Percentiles rank a stretch among this genome's conserved stretches.
Conservation (phyloP, 2,329 filamentous ascomycete species). For the Dactylellina parvicollis region DNA sequence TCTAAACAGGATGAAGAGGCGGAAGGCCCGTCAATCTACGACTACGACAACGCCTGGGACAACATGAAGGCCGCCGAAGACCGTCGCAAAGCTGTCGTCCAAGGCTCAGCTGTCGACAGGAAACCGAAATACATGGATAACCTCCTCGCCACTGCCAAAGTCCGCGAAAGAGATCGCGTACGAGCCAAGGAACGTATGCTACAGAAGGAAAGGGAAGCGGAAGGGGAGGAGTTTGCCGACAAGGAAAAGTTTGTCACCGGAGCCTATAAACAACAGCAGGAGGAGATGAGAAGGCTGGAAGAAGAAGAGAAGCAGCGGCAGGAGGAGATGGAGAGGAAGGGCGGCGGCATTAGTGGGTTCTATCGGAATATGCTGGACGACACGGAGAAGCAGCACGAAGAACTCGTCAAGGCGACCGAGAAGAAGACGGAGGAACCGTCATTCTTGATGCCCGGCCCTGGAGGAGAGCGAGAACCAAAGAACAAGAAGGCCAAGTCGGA, state of each 20-base stretch:
- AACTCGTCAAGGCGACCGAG: slow-evolving; percentile 74
- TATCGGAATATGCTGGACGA: slow-evolving; percentile 78
- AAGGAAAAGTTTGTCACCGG: slow-evolving; percentile 89
- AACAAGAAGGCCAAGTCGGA: slow-evolving; percentile 68
- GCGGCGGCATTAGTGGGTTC: slow-evolving; percentile 79
- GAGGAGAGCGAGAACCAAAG: slow-evolving; percentile 60
- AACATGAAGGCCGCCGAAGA: slow-evolving; percentile 71
- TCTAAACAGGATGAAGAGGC: slow-evolving; percentile 70
- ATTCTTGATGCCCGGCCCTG: slow-evolving; percentile 61
- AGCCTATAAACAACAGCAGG: slow-evolving; percentile 82
- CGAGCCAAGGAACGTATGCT: slow-evolving; percentile 84
- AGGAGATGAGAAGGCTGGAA: slow-evolving; percentile 75
- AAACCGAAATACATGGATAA: slow-evolving; percentile 82
- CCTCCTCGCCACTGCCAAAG: slow-evolving; percentile 76
- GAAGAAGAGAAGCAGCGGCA: slow-evolving; percentile 75
- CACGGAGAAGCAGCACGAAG: slow-evolving; percentile 75
- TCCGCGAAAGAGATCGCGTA: slow-evolving; percentile 79
- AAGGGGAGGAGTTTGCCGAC: slow-evolving; percentile 81
- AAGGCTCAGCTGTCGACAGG: slow-evolving; percentile 68
- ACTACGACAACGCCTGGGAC: slow-evolving; percentile 85
- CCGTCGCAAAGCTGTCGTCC: slow-evolving; percentile 68
- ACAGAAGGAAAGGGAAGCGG: slow-evolving; percentile 78
- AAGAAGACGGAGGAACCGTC: slow-evolving; percentile 64
- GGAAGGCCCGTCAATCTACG: slow-evolving; percentile 79
- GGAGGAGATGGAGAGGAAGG: slow-evolving; percentile 73